phyloP scores from a whole-genome alignment of 2,329 filamentous ascomycete genomes.

The Fusarium circinatum region DNA sequence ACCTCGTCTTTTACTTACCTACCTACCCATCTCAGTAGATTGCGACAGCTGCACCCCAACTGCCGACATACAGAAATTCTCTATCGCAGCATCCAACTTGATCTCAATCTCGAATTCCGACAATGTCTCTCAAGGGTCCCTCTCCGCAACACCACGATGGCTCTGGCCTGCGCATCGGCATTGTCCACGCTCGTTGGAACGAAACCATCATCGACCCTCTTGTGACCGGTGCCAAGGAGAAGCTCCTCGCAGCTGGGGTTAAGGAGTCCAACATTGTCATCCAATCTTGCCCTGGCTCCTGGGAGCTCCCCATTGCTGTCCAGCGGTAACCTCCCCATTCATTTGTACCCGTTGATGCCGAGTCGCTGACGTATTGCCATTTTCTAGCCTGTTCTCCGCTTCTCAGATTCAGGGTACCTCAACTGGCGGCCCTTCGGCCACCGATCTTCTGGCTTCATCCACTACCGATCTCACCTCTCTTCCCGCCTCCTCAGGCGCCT shows the following conservation, averaged over 20 bases:
- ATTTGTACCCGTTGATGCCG: not conserved
- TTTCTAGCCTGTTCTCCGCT: slow-evolving; percentile 77
- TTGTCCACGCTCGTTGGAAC: slow-evolving; percentile 98
- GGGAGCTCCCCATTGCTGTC: slow-evolving; percentile 92
- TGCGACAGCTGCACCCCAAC: slow-evolving; percentile 13
- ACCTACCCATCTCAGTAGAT: not conserved
- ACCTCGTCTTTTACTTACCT: not conserved
- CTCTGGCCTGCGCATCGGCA: slow-evolving; percentile 85
- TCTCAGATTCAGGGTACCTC: slow-evolving; percentile 84
- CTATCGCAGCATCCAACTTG: not conserved
- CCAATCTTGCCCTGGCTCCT: slow-evolving; percentile 91
- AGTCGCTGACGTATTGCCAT: slow-evolving; percentile 23
- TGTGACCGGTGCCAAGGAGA: slow-evolving; percentile 80
- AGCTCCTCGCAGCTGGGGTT: slow-evolving; percentile 82
- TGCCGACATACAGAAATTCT: slow-evolving; percentile 13
- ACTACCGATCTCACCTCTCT: slow-evolving; percentile 73
- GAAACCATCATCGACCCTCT: slow-evolving; percentile 85
- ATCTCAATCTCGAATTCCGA: not conserved
- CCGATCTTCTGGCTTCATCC: slow-evolving; percentile 77
- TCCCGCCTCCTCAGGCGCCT: slow-evolving; percentile 66
- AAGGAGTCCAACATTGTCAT: slow-evolving; percentile 87
- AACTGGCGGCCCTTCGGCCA: slow-evolving; percentile 70
- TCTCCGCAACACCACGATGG: slow-evolving; percentile 70
- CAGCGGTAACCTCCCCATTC: slow-evolving; percentile 70
- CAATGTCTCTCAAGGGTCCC: slow-evolving; percentile 63